A percentile compares a stretch with the other conserved stretches of the same genome.
Evolutionary conservation across 148 eudicot genomes (phyloP).

Genomic region (Rhododendron molle): DNA sequence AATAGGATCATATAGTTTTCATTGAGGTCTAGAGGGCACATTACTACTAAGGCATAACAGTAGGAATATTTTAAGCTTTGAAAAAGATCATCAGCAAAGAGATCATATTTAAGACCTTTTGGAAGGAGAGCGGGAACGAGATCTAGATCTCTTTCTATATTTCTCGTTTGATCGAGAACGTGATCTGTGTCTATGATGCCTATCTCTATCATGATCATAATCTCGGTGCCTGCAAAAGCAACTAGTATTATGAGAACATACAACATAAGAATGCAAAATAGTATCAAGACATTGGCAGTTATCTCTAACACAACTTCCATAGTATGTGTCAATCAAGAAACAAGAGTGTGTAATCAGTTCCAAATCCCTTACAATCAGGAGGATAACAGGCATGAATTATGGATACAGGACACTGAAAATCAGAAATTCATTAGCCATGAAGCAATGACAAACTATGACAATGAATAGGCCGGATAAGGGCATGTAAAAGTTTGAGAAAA

Average conservation of each 20-base stretch:
- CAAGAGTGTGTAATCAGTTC: neutral
- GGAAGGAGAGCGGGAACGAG: constrained; percentile 30
- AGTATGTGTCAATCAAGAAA: neutral
- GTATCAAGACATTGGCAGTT: neutral
- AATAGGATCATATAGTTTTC: neutral
- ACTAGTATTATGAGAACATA: neutral
- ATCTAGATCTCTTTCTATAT: constrained; percentile 33
- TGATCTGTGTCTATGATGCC: constrained; percentile 54
- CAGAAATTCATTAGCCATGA: neutral
- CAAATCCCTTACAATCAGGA: neutral
- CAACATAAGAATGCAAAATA: neutral
- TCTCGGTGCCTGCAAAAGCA: constrained; percentile 43
- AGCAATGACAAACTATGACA: neutral
- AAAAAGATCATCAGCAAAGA: neutral
- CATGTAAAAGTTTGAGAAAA: neutral
- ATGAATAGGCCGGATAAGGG: neutral
- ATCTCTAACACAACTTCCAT: neutral
- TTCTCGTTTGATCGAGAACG: constrained; percentile 38
- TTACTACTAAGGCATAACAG: neutral
- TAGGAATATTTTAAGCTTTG: neutral
- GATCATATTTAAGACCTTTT: constrained; percentile 32
- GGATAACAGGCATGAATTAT: neutral
- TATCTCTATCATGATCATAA: constrained; percentile 44
- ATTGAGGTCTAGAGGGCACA: neutral
- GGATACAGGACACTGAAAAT: neutral